These are phyloP conservation scores for Acarospora socialis DNA, from an alignment of 2,329 filamentous ascomycete genomes.

Conservation along the genomic window DNA sequence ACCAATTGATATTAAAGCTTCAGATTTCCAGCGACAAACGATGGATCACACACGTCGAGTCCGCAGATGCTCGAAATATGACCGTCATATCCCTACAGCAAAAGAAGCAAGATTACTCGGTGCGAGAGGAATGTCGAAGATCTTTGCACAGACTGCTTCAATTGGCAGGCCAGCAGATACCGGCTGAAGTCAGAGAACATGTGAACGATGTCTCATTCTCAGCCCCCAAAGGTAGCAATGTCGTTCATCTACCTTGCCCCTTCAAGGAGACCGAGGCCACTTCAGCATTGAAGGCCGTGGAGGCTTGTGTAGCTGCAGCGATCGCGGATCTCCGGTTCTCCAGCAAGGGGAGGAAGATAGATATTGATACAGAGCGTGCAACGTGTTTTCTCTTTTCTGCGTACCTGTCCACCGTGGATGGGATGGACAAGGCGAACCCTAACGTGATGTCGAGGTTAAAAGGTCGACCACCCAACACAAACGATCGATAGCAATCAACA, in stretches of 20 bases:
- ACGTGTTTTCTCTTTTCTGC: slow-evolving; percentile 28
- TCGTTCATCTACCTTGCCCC: slow-evolving; percentile 16
- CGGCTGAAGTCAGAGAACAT: neutral
- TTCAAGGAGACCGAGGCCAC: slow-evolving; percentile 40
- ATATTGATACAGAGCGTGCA: slow-evolving; percentile 24
- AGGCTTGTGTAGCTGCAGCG: slow-evolving; percentile 45
- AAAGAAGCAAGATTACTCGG: too few species aligned
- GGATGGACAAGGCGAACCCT: slow-evolving; percentile 24
- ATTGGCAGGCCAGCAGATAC: neutral
- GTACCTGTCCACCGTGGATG: slow-evolving; percentile 28
- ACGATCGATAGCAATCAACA: slow-evolving; percentile 4
- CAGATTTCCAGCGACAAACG: too few species aligned
- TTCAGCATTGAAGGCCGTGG: slow-evolving; percentile 44
- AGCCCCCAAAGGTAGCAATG: neutral
- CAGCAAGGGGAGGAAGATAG: slow-evolving; percentile 22
- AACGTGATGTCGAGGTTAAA: slow-evolving; percentile 26
- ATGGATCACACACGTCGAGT: too few species aligned
- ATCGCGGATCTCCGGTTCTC: slow-evolving; percentile 42
- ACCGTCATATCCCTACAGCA: too few species aligned
- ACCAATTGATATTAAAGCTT: too few species aligned
- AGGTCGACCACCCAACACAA: slow-evolving; percentile 16
- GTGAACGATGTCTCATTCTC: neutral
- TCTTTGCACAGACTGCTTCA: neutral
- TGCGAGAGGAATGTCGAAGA: too few species aligned
- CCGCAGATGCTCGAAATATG: too few species aligned